A percentile compares a stretch with the other conserved stretches of the same genome.
These are phyloP conservation scores for Erodium trifolium DNA, from an alignment of 441 rosid genomes.

Conservation along the genomic window DNA sequence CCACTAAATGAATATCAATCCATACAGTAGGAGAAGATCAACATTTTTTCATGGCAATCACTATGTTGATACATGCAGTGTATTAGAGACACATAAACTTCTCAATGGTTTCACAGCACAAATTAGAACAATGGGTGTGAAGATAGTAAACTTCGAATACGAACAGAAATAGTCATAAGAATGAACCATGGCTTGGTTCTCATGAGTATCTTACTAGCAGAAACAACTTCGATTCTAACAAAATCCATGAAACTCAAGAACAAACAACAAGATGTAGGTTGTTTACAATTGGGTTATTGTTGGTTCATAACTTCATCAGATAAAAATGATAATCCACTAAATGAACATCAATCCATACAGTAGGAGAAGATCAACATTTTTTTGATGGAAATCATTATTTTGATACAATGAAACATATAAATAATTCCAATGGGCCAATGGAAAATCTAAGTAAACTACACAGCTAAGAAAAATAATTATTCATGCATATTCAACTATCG, in stretches of 20 bases:
- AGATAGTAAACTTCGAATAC: neutral
- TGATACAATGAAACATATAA: neutral
- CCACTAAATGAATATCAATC: neutral
- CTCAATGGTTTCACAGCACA: neutral
- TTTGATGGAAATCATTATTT: neutral
- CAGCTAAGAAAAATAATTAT: neutral
- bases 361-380: neutral
- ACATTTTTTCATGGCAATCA: neutral
- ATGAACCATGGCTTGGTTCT: neutral
- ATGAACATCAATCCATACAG: neutral
- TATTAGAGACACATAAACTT: neutral
- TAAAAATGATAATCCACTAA: neutral
- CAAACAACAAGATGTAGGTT: neutral
- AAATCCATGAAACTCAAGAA: neutral
- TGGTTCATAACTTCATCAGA: neutral
- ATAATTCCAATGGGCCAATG: too few relatives aligned
- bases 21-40: neutral
- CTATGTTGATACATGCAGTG: neutral
- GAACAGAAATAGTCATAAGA: neutral
- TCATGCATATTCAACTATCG: neutral
- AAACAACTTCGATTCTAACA: neutral
- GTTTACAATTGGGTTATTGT: neutral
- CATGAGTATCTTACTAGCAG: neutral
- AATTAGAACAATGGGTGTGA: neutral
- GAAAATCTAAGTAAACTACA: neutral